These are phyloP conservation scores for Aspergillus nanangensis DNA, from an alignment of 495 filamentous ascomycete genomes.

Conservation along the genomic window DNA sequence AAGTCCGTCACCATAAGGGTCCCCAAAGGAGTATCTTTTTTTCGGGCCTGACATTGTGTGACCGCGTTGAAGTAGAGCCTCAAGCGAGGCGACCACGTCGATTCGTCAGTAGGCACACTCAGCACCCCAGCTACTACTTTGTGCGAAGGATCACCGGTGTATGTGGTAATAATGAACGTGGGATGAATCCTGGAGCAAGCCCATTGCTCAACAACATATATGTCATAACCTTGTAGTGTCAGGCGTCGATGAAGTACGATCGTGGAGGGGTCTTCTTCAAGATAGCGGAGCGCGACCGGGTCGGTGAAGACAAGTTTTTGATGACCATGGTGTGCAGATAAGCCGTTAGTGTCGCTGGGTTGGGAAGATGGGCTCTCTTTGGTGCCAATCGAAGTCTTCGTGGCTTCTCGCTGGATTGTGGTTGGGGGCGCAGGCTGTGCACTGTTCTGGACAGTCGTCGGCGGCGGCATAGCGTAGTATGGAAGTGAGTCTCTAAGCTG, in stretches of 20 bases:
- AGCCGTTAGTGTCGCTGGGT: conserved; percentile 13
- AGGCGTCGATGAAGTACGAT: conserved; percentile 66
- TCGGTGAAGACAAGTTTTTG: conserved; percentile 66
- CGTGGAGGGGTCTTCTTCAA: conserved; percentile 81
- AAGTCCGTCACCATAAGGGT: conserved; percentile 92
- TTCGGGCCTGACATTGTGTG: conserved; percentile 73
- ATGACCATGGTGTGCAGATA: conserved; percentile 25
- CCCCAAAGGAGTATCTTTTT: conserved; percentile 76
- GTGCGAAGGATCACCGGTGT: conserved; percentile 82
- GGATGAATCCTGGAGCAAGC: conserved; percentile 86
- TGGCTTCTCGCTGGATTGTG: conserved; percentile 16
- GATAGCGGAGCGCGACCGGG: conserved; percentile 73
- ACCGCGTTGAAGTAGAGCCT: conserved; percentile 83
- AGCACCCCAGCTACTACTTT: conserved; percentile 74
- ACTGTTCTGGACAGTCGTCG: conserved; percentile 17
- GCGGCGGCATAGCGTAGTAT: conserved; percentile 10
- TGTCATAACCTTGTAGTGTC: conserved; percentile 76
- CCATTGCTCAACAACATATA: conserved; percentile 98
- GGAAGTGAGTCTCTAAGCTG: conserved; percentile 2
- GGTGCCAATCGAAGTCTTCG: conserved; percentile 17
- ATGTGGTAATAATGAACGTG: conserved; percentile 88
- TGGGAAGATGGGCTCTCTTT: conserved; percentile 22
- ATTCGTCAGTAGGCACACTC: conserved; percentile 76
- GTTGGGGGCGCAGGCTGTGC: conserved; percentile 15
- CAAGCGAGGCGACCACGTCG: conserved; percentile 72